These are phyloP conservation scores for Oldenlandia corymbosa DNA, from an alignment of 257 asterid genomes.

Conservation along the genomic window DNA sequence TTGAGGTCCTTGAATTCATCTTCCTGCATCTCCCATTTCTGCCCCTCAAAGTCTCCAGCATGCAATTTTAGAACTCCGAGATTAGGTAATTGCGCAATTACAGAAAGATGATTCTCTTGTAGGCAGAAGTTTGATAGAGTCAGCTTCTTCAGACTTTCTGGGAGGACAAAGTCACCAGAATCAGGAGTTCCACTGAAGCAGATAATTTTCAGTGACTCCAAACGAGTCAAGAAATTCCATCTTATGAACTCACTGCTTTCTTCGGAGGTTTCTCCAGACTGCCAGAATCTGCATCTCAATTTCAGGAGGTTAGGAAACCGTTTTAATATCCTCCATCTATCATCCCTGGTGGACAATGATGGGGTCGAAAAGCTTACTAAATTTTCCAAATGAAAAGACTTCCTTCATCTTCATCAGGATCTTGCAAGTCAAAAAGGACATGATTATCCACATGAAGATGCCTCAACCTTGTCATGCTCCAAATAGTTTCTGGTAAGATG, in stretches of 20 bases:
- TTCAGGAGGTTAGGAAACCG: conserved; percentile 13
- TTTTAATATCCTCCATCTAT: not conserved
- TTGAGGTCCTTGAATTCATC: too few relatives aligned
- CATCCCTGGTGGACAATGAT: not conserved
- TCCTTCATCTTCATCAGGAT: not conserved
- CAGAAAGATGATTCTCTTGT: too few relatives aligned
- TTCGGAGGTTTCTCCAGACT: not conserved
- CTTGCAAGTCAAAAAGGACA: not conserved
- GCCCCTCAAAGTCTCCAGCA: too few relatives aligned
- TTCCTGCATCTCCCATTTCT: too few relatives aligned
- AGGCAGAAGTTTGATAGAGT: too few relatives aligned
- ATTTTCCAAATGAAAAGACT: not conserved
- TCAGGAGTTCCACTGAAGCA: not conserved
- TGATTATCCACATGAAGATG: too few relatives aligned
- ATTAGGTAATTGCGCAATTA: too few relatives aligned
- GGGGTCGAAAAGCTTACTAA: conserved; percentile 12
- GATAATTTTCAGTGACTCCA: conserved; percentile 3
- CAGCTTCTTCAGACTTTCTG: not conserved
- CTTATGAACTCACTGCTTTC: too few relatives aligned
- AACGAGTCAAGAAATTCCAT: too few relatives aligned
- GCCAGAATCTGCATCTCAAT: conserved; percentile 5
- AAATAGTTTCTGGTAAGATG: conserved; percentile 8
- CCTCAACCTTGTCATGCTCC: conserved; percentile 7
- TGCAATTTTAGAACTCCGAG: too few relatives aligned
- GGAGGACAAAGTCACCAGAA: not conserved